A percentile compares a stretch with the other conserved stretches of the same genome.
phyloP scores from a whole-genome alignment of 2,329 filamentous ascomycete species.

The Cercospora zeae-maydis region DNA sequence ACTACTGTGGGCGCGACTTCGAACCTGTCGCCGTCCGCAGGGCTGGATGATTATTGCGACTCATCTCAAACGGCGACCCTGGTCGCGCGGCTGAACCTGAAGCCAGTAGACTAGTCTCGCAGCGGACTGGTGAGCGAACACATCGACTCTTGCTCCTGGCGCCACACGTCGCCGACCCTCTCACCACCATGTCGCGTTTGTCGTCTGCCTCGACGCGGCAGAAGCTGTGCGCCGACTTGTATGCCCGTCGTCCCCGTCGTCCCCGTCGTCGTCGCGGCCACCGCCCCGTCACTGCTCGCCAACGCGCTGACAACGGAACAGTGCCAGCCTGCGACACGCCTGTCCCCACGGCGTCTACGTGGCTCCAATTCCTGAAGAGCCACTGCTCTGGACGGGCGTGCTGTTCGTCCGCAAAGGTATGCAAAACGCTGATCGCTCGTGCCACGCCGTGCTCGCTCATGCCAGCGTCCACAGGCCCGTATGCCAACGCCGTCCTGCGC shows the following conservation, averaged over 20 bases:
- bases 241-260: constrained; percentile 22
- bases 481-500: constrained; percentile 78
- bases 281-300: neutral
- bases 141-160: neutral
- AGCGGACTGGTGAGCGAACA: no score
- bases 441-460: constrained; percentile 6
- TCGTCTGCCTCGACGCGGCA: constrained; percentile 59
- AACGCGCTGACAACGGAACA: constrained; percentile 14
- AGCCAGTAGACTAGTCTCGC: no score
- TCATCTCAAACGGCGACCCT: neutral
- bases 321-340: constrained; percentile 48
- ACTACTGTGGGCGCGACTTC: neutral
- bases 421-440: neutral
- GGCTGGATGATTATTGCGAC: neutral
- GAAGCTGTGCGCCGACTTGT: constrained; percentile 80
- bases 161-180: neutral
- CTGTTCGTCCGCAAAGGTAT: constrained; percentile 85
- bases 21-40: neutral
- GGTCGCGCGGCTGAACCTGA: constrained; percentile 6
- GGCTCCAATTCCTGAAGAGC: constrained; percentile 75
- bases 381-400: constrained; percentile 82
- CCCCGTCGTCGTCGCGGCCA: neutral
- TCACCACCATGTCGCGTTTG: constrained; percentile 19
- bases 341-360: constrained; percentile 86
- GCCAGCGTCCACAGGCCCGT: constrained; percentile 64